Evolutionary conservation across 2,329 filamentous ascomycete genomes (phyloP).

Genomic region (Gliomastix tumulicola): DNA sequence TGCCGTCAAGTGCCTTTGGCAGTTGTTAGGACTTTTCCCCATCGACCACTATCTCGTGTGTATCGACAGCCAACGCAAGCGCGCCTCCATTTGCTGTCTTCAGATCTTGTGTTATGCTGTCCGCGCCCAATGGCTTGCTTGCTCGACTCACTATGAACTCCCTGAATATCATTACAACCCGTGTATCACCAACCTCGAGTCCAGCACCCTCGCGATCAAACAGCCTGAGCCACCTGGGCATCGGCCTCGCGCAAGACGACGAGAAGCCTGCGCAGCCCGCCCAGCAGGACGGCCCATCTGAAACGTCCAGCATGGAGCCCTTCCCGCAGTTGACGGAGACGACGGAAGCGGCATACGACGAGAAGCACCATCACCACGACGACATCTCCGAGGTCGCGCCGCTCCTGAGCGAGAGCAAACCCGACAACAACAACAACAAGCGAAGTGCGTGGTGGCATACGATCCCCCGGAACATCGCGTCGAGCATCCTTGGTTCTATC

Average conservation of each 20-base stretch:
- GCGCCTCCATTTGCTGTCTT: too few relatives aligned
- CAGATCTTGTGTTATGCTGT: too few relatives aligned
- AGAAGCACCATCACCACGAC: conserved; percentile 13
- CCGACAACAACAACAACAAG: conserved; percentile 13
- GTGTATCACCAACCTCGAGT: conserved; percentile 59
- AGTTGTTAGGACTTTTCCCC: too few relatives aligned
- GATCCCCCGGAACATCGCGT: conserved; percentile 63
- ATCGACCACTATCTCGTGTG: too few relatives aligned
- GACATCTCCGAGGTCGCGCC: conserved; percentile 58
- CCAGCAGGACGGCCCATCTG: neutral
- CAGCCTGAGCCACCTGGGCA: conserved; percentile 47
- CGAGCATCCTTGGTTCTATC: conserved; percentile 67
- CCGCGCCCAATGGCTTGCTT: conserved; percentile 49
- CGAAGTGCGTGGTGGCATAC: conserved; percentile 43
- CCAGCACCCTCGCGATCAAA: conserved; percentile 52
- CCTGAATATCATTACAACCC: conserved; percentile 84
- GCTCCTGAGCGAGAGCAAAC: conserved; percentile 35
- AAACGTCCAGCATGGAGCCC: neutral
- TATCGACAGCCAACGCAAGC: too few relatives aligned
- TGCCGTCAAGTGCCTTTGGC: too few relatives aligned
- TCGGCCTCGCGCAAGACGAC: conserved; percentile 35
- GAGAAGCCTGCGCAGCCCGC: conserved; percentile 20
- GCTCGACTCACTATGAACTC: conserved; percentile 78
- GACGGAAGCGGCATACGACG: conserved; percentile 27
- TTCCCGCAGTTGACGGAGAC: conserved; percentile 26